A percentile compares a stretch with the other conserved stretches of the same genome.
These are phyloP conservation scores for Sporothrix brunneoviolacea DNA, from an alignment of 2,329 filamentous ascomycete genomes.

Conservation along the genomic window DNA sequence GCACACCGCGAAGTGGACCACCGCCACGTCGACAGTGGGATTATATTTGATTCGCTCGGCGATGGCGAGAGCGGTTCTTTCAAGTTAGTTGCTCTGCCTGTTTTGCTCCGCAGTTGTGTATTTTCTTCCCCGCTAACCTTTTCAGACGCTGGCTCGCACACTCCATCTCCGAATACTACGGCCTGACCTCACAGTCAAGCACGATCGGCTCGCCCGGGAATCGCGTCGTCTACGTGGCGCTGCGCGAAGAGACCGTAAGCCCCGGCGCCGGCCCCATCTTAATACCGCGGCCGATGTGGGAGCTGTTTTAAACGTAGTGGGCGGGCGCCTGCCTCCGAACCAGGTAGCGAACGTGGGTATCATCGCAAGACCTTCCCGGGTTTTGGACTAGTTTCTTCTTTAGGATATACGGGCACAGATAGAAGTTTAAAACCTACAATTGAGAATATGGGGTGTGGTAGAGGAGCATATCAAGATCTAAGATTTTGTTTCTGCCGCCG, in stretches of 20 bases:
- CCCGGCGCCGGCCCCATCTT: constrained; percentile 22
- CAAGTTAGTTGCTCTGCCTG: constrained; percentile 52
- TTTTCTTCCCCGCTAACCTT: neutral
- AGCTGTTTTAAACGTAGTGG: constrained; percentile 30
- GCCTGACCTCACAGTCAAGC: constrained; percentile 75
- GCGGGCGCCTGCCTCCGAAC: too few species aligned
- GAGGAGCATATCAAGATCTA: too few species aligned
- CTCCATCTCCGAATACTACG: constrained; percentile 87
- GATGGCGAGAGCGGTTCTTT: constrained; percentile 73
- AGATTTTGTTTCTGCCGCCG: too few species aligned
- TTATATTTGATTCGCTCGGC: constrained; percentile 75
- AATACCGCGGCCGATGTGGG: constrained; percentile 58
- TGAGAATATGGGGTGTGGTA: too few species aligned
- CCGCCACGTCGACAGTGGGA: constrained; percentile 52
- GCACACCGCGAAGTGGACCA: constrained; percentile 47
- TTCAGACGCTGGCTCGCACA: constrained; percentile 83
- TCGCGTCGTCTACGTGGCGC: constrained; percentile 68
- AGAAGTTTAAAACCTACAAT: too few species aligned
- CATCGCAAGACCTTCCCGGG: too few species aligned
- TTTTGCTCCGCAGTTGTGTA: constrained; percentile 3
- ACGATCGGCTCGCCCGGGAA: constrained; percentile 63
- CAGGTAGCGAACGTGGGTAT: too few species aligned
- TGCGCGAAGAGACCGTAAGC: constrained; percentile 50
- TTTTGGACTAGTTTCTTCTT: too few species aligned
- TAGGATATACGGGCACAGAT: too few species aligned